These are phyloP conservation scores for Nevesoporus exiguus DNA, from an alignment of 768 basidiomycete species.

Conservation along the genomic window DNA sequence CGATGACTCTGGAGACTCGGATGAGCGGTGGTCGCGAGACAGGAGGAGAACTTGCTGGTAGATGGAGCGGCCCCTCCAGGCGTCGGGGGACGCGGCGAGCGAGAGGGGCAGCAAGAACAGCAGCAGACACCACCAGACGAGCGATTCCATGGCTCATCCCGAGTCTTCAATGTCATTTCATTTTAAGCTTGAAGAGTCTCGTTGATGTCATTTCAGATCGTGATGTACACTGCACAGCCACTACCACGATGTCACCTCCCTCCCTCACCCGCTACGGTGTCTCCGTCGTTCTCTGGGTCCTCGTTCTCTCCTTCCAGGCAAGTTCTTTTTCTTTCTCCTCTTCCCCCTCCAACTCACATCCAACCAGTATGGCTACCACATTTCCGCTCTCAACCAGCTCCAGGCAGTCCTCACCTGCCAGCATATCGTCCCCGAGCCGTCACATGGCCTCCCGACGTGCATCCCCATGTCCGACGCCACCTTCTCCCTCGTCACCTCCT, in stretches of 20 bases:
- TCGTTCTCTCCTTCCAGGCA: conserved; percentile 56
- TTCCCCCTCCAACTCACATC: not conserved
- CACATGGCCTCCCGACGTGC: conserved; percentile 60
- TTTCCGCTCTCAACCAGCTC: conserved; percentile 88
- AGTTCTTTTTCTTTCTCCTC: not conserved
- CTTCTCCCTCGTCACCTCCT: conserved; percentile 80
- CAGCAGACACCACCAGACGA: conserved; percentile 1
- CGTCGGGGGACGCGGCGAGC: conserved; percentile 9
- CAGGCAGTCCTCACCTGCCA: conserved; percentile 76
- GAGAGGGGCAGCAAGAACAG: not conserved
- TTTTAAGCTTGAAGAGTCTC: not conserved
- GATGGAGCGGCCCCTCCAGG: conserved; percentile 17
- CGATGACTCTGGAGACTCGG: conserved; percentile 2
- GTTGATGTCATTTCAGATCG: not conserved
- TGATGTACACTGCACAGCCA: not conserved
- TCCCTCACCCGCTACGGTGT: conserved; percentile 62
- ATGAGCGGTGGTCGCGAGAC: not conserved
- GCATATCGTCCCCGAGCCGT: conserved; percentile 9
- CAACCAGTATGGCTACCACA: conserved; percentile 83
- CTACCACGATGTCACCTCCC: conserved; percentile 6
- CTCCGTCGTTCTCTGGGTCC: conserved; percentile 64
- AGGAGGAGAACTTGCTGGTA: conserved; percentile 10
- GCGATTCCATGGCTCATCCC: not conserved
- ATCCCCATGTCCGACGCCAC: conserved; percentile 72
- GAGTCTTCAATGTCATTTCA: not conserved